Evolutionary conservation across 805 yeast genomes (phyloP).

Genomic region (Candida fluviatilis): DNA sequence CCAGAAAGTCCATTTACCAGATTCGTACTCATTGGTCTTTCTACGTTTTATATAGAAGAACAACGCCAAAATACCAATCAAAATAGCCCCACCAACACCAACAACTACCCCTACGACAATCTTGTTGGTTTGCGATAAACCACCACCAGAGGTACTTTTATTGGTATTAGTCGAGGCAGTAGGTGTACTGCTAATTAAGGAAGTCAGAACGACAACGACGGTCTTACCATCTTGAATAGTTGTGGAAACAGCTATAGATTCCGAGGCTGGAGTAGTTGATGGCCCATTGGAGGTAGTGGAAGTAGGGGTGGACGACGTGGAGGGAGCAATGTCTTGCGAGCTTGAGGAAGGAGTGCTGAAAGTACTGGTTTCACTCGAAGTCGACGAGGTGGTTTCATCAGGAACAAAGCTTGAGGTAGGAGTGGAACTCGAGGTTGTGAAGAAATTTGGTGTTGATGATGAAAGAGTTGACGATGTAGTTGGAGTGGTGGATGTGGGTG

Average conservation of each 20-base stretch:
- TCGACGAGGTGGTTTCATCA: neutral
- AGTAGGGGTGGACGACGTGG: slow-evolving; percentile 1
- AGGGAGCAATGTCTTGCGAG: neutral
- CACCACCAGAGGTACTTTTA: slow-evolving; percentile 15
- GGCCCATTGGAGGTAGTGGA: slow-evolving; percentile 12
- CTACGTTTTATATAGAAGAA: slow-evolving; percentile 34
- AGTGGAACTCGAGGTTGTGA: slow-evolving; percentile 4
- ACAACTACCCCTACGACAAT: slow-evolving; percentile 46
- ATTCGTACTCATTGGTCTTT: slow-evolving; percentile 23
- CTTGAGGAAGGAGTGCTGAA: neutral
- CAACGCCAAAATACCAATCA: slow-evolving; percentile 30
- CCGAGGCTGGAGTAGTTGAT: slow-evolving; percentile 1
- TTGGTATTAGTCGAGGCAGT: slow-evolving; percentile 13
- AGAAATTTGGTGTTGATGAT: slow-evolving; percentile 4
- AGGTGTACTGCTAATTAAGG: slow-evolving; percentile 20
- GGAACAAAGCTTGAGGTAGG: too few relatives aligned
- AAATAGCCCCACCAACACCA: slow-evolving; percentile 42
- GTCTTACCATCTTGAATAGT: slow-evolving; percentile 36
- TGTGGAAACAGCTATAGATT: neutral
- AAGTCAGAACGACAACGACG: slow-evolving; percentile 37
- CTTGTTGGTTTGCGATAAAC: slow-evolving; percentile 38
- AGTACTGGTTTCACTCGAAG: too few relatives aligned
- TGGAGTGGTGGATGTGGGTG: slow-evolving; percentile 4
- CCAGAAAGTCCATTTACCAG: slow-evolving; percentile 46
- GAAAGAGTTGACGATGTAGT: slow-evolving; percentile 5